A percentile compares a stretch with the other conserved stretches of the same genome.
Conservation (phyloP, 371 early-diverging fungal genomes). For the Mortierella sp. region DNA sequence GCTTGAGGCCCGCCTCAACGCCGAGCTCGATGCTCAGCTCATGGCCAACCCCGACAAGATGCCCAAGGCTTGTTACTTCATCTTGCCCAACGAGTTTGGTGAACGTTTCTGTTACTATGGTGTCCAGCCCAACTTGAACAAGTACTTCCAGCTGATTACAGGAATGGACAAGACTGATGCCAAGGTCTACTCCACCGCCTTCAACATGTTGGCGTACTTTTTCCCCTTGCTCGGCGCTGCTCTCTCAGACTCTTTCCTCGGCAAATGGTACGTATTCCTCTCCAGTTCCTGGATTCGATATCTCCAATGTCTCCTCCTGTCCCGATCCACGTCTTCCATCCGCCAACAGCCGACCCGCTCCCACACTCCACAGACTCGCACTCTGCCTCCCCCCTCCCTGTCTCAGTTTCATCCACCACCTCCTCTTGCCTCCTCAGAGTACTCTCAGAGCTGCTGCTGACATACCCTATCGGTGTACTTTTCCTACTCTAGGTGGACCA, state of each 20-base stretch:
- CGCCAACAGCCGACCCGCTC: no score
- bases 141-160: conserved; percentile 38
- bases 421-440: no score
- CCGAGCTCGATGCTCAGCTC: conserved; percentile 50
- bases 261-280: conserved; percentile 59
- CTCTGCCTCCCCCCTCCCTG: no score
- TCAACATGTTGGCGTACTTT: conserved; percentile 68
- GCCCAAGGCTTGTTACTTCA: conserved; percentile 57
- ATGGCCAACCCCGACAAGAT: conserved; percentile 50
- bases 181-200: conserved; percentile 56
- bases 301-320: no score
- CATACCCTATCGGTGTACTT: no score
- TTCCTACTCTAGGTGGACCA: conserved; percentile 58
- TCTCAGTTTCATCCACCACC: no score
- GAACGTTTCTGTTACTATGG: conserved; percentile 58
- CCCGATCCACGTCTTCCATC: no score
- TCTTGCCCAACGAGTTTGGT: conserved; percentile 60
- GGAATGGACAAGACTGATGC: conserved; percentile 28
- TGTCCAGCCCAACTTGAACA: conserved; percentile 52
- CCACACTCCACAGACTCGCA: no score
- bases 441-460: no score
- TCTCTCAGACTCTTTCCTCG: conserved; percentile 71
- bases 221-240: conserved; percentile 75
- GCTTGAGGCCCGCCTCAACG: conserved; percentile 49
- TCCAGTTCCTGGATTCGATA: background rate